Percentiles rank a stretch among this genome's conserved stretches.
phyloP scores from a whole-genome alignment of 2,329 filamentous ascomycete species.

The Macroventuria anomochaeta region DNA sequence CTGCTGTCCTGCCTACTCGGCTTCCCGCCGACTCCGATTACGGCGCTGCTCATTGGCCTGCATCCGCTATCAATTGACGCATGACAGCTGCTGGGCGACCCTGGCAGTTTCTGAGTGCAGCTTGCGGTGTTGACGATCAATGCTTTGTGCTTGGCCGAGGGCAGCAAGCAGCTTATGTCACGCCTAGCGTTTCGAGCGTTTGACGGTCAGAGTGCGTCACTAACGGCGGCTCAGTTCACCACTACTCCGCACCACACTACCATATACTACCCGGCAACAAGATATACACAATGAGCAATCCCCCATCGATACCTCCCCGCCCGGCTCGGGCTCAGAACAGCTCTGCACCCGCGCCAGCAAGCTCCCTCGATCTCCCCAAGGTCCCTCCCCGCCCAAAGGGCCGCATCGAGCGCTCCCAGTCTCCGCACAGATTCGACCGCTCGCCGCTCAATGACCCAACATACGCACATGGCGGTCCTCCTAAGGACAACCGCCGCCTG shows the following conservation, averaged over 20 bases:
- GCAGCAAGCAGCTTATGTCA: conserved; percentile 33
- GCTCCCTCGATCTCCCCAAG: conserved; percentile 65
- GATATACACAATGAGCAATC: conserved; percentile 54
- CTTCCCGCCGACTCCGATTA: conserved; percentile 17
- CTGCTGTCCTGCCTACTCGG: conserved; percentile 13
- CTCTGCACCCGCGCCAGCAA: conserved; percentile 45
- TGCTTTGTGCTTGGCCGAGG: conserved; percentile 20
- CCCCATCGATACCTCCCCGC: conserved; percentile 66
- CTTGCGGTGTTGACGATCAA: conserved; percentile 21
- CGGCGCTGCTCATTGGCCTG: conserved; percentile 29
- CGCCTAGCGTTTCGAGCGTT: conserved; percentile 27
- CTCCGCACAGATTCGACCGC: conserved; percentile 78
- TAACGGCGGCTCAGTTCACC: conserved; percentile 28
- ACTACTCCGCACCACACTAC: conserved; percentile 18
- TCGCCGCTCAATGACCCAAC: conserved; percentile 81
- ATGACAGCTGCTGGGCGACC: conserved; percentile 25
- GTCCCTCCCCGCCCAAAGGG: conserved; percentile 80
- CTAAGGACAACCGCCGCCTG: conserved; percentile 44
- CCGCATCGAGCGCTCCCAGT: conserved; percentile 74
- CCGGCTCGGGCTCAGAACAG: conserved; percentile 62
- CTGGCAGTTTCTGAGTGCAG: conserved; percentile 24
- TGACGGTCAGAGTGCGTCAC: conserved; percentile 25
- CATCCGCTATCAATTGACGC: conserved; percentile 15
- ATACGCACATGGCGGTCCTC: conserved; percentile 54
- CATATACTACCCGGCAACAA: conserved; percentile 17